Evolutionary conservation across 768 basidiomycete genomes (phyloP).

Genomic region (Mrakia gelida): DNA sequence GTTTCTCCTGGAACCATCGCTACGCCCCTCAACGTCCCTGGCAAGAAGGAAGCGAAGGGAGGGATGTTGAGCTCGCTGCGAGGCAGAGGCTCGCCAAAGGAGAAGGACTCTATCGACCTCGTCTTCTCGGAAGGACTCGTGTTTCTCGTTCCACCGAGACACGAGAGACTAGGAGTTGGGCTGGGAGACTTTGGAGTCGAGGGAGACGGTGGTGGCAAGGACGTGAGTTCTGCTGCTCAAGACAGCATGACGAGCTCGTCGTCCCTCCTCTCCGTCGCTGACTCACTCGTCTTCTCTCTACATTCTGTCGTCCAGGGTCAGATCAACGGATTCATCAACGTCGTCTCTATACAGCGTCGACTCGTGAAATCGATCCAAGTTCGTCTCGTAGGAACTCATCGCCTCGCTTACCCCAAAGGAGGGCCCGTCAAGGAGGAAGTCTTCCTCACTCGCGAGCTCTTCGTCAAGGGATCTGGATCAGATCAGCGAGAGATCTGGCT

Average conservation of each 20-base stretch:
- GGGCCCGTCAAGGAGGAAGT: neutral
- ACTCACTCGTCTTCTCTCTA: neutral
- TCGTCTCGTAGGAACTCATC: neutral
- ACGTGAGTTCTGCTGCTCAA: neutral
- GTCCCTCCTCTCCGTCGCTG: neutral
- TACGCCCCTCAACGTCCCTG: neutral
- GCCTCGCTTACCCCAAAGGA: neutral
- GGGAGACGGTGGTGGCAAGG: neutral
- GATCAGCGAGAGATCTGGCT: neutral
- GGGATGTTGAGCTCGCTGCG: neutral
- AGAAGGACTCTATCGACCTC: neutral
- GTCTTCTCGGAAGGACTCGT: neutral
- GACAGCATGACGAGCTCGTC: no score
- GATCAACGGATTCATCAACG: constrained; percentile 8
- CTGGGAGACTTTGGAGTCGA: neutral
- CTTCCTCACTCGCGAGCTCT: neutral
- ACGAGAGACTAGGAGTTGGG: neutral
- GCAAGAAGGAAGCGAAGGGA: neutral
- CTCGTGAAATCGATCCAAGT: neutral
- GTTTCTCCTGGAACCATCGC: neutral
- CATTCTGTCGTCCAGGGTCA: neutral
- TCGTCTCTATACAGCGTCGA: neutral
- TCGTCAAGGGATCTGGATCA: neutral
- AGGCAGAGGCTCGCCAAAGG: neutral
- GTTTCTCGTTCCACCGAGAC: neutral